Percentiles rank a stretch among this genome's conserved stretches.
These are phyloP conservation scores for Excoecaria cochinchinensis DNA, from an alignment of 345 rosid genomes.

Conservation along the genomic window DNA sequence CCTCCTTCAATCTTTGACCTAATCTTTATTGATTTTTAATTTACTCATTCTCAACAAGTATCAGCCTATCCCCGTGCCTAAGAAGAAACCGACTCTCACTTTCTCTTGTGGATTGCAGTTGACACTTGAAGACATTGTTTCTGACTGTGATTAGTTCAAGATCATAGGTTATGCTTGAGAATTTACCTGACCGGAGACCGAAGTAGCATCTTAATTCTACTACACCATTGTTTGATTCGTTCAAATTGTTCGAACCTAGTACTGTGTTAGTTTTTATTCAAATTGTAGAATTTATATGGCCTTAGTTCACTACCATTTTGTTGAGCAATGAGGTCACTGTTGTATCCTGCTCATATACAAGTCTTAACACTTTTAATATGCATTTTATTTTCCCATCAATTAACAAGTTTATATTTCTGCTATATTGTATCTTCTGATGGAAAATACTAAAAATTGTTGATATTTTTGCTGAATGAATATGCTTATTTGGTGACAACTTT, in stretches of 20 bases:
- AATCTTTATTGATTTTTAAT: too few relatives aligned
- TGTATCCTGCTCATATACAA: not conserved
- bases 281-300: conserved; percentile 8
- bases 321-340: conserved; percentile 51
- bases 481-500: too few relatives aligned
- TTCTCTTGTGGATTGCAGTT: conserved; percentile 57
- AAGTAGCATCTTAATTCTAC: conserved; percentile 5
- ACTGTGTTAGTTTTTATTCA: conserved; percentile 12
- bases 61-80: conserved; percentile 52
- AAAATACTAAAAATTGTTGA: too few relatives aligned
- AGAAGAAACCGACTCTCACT: conserved; percentile 72
- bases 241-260: conserved; percentile 7
- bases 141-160: conserved; percentile 49
- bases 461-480: too few relatives aligned
- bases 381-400: conserved; percentile 1
- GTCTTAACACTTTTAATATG: conserved; percentile 5
- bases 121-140: conserved; percentile 75
- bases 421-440: not conserved
- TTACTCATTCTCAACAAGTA: too few relatives aligned
- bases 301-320: conserved; percentile 55
- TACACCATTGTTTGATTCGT: conserved; percentile 34
- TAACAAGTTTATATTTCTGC: not conserved
- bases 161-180: not conserved
- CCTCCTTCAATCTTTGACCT: too few relatives aligned
- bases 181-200: conserved; percentile 3